phyloP scores from a whole-genome alignment of 2,329 filamentous ascomycete species.

The Curvularia sp. region DNA sequence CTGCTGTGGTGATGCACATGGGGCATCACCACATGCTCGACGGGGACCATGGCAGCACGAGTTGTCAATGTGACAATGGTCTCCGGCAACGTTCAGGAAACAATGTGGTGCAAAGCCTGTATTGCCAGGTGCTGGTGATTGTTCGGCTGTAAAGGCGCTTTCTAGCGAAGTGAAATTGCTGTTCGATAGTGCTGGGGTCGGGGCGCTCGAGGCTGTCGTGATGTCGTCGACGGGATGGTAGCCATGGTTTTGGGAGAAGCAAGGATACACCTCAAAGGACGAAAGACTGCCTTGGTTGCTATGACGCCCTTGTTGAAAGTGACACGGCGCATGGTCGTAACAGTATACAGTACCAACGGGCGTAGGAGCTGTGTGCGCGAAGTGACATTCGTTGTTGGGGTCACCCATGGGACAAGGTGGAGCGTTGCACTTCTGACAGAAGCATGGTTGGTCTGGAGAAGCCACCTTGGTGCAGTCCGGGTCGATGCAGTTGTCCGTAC shows the following conservation, averaged over 20 bases:
- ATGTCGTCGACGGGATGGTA: slow-evolving; percentile 24
- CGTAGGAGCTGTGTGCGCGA: slow-evolving; percentile 42
- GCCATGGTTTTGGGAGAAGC: slow-evolving; percentile 39
- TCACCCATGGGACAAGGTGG: slow-evolving; percentile 44
- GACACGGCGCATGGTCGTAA: slow-evolving; percentile 44
- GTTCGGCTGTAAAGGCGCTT: slow-evolving; percentile 37
- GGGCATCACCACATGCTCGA: slow-evolving; percentile 40
- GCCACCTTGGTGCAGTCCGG: slow-evolving; percentile 45
- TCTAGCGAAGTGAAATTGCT: slow-evolving; percentile 45
- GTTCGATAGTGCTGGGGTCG: slow-evolving; percentile 42
- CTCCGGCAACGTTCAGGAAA: slow-evolving; percentile 39
- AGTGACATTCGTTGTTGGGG: slow-evolving; percentile 41
- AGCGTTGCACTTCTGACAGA: slow-evolving; percentile 44
- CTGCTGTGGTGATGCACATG: slow-evolving; percentile 33
- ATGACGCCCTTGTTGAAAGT: slow-evolving; percentile 42
- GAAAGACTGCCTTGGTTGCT: slow-evolving; percentile 31
- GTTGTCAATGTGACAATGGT: slow-evolving; percentile 48
- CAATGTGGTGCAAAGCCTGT: slow-evolving; percentile 28
- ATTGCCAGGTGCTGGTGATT: slow-evolving; percentile 34
- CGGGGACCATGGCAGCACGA: slow-evolving; percentile 45
- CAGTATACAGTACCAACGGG: slow-evolving; percentile 44
- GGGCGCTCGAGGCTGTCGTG: slow-evolving; percentile 35
- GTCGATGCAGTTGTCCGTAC: slow-evolving; percentile 43
- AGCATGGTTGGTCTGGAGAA: slow-evolving; percentile 43
- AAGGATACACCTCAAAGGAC: slow-evolving; percentile 41